Evolutionary conservation across 805 yeast genomes (phyloP), one percentile per base, ranked within the genome.

Genomic region (Candida verbasci): DNA sequence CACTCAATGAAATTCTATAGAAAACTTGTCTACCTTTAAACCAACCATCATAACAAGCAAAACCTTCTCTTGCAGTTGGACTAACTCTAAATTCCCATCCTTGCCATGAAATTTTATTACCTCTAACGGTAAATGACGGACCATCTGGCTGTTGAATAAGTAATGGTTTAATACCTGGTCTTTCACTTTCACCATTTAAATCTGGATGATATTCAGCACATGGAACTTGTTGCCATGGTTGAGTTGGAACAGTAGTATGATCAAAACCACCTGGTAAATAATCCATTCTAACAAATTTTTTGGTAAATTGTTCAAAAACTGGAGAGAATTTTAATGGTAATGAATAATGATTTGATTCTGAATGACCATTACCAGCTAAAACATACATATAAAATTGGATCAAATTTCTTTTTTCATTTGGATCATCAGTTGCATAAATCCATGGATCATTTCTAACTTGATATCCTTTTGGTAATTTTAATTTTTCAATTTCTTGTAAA

Each of bases 371-470:
- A 45, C 83, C 76, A 40, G 74, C 78, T 46, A 72, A 68, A 52
- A 84, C 71, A 61, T 85, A 85, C 79, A 82, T 79, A 68, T 79
- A 81, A 57, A 80, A 79, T 63, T 82, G 88, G 44, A 79, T 66
- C 65, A 79, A 64, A n/a, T 78, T 74, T 58, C 80, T 73, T 29
- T 56, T 65, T 52, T 80, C 85, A 41, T 70, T 61, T 32, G 74
- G 62, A 48, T 78, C 80, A 53, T 81, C 87, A 23, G 87, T 80
- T 51, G 91, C 94, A 56, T 85, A 83, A 72, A 83, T 85, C 94
- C 95, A 85, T 36, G 89, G 86, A 55, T 83, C 91, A 53, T 72
- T 72, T 47, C 78, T 72, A 33, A 81, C 80, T 24, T 56, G 54
- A 62, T 56, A 73, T 55, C 53, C 72, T 46, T 63, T 52, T 42